Evolutionary conservation across 2,329 filamentous ascomycete genomes (phyloP), one percentile per base, ranked within the genome.

Genomic region (Coniochaeta sp.): DNA sequence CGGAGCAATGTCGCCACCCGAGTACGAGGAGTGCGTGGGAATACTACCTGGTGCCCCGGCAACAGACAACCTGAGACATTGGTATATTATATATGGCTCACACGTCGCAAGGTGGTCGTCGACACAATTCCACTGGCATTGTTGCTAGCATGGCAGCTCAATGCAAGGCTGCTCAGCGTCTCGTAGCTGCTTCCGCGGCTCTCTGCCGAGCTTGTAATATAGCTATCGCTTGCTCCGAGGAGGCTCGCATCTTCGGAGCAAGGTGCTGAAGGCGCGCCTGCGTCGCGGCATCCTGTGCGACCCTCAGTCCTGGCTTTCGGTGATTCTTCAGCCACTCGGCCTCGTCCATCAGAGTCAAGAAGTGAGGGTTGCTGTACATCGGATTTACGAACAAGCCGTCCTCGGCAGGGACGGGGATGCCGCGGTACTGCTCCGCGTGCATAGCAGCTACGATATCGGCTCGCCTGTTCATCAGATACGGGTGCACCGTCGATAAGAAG

Each of bases 281-380:
- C 22, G 42, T 47, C 6, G 42, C 42, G 8, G 42, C 19, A 47
- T 47, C 42, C 19, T 47, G 42, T 26, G 12, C 19, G 22, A 26
- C 22, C 22, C 42, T 47, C 42, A 9, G 19, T 47, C 42, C 42
- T 26, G 22, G 19, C 19, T 47, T 47, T 26, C 22, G 6, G 42
- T 26, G 42, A 9, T 26, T 12, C 19, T 26, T 26, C 42, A 47
- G 42, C 42, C 42, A 47, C 22, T 47, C 42, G 19, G 2, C 42
- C 42, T 47, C 42, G 61, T 56, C 65, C 63, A 1, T 55, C 24
- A 47, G 19, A 26, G 8, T 10, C 19, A 47, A 26, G 19, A 26
- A 24, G 22, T 47, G 22, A 12, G 42, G 42, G 42, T 47, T 47
- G 22, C 42, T 47, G 42, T 47, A 47, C 19, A 14, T 47, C 10